These are phyloP conservation scores for Phytophthora aleatoria DNA, from an alignment of 352 stramenopile species.

Conservation along the genomic window DNA sequence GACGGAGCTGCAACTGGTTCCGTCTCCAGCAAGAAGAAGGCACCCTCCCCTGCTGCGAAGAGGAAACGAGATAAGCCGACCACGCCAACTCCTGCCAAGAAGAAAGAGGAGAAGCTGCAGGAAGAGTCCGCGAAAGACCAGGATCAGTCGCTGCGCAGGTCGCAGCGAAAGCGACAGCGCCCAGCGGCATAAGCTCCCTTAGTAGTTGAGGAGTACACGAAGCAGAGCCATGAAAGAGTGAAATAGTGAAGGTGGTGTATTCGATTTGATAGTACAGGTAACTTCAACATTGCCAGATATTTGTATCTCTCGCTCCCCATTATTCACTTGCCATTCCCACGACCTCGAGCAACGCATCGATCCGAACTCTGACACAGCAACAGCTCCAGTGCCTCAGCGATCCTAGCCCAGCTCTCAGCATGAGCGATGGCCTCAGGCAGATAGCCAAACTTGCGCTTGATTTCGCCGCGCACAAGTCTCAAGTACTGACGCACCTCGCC, in stretches of 20 bases:
- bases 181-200: not conserved
- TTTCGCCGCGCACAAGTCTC: slow-evolving; percentile 68
- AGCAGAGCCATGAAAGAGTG: not conserved
- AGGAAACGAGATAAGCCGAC: slow-evolving; percentile 21
- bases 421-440: slow-evolving; percentile 78
- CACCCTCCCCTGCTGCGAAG: slow-evolving; percentile 20
- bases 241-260: slow-evolving; percentile 4
- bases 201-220: not conserved
- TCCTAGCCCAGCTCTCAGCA: slow-evolving; percentile 58
- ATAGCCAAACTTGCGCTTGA: slow-evolving; percentile 82
- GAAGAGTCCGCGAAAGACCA: slow-evolving; percentile 10
- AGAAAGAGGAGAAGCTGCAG: slow-evolving; percentile 9
- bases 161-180: slow-evolving; percentile 27
- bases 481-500: slow-evolving; percentile 73
- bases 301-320: not conserved
- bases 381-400: slow-evolving; percentile 61
- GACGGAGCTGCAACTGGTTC: slow-evolving; percentile 8
- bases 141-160: slow-evolving; percentile 22
- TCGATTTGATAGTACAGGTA: not conserved
- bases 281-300: slow-evolving; percentile 8
- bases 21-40: slow-evolving; percentile 12
- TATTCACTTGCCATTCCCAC: slow-evolving; percentile 14
- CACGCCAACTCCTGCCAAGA: slow-evolving; percentile 10
- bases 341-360: slow-evolving; percentile 16
- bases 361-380: slow-evolving; percentile 42